Base-by-base conservation (phyloP, 1,284 basidiomycete species). In the Sporisorium graminicola region DNA sequence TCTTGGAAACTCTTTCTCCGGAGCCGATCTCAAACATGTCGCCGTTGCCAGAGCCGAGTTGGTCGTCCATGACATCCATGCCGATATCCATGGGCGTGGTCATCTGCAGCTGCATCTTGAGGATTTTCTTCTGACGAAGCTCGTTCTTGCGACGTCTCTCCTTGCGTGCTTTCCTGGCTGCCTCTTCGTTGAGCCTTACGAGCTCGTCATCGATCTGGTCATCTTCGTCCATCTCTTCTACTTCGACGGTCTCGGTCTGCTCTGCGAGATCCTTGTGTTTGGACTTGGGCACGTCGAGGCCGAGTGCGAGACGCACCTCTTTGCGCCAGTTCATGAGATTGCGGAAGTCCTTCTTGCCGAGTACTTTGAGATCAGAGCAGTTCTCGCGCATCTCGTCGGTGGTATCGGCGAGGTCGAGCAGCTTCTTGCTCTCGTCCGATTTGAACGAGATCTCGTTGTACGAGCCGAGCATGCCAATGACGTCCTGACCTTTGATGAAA, bases 281-380 rank as follows among this genome's bases (percentile, higher is more conserved):
- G 10, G 76, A 64, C 18, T 66, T 65, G 43, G 68, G 54, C 24
- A 66, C 27, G 40, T 85, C 84, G 42, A 85, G 63, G 10, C 78
- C 78, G 10, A 83, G 74, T 91, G 92, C 88, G 94, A 94, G 87
- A 94, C 92, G 58, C 94, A 92, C 49, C 16, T 75, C 69, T 57
- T 79, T 77, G 58, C 84, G 82, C 96, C 97, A 99, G 87, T 93
- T 97, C 71, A 99, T 89, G 66, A 99, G 87, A 12, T 90, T 86
- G 86, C 98, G 98, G 88, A 99, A 99, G 83, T 99, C 97, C 55
- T 95, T 92, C 87, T 98, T 98, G 51, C 97, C 97, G 37, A 99
- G 88, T 5, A 99, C 95, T 86, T 98, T 98, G 76, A 99, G 89
- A 89, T 99, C 97, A 26, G 92, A 90, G 73, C 92, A 93, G 85